Evolutionary conservation across 805 yeast genomes (phyloP).

Genomic region (Nakazawaea sp.): DNA sequence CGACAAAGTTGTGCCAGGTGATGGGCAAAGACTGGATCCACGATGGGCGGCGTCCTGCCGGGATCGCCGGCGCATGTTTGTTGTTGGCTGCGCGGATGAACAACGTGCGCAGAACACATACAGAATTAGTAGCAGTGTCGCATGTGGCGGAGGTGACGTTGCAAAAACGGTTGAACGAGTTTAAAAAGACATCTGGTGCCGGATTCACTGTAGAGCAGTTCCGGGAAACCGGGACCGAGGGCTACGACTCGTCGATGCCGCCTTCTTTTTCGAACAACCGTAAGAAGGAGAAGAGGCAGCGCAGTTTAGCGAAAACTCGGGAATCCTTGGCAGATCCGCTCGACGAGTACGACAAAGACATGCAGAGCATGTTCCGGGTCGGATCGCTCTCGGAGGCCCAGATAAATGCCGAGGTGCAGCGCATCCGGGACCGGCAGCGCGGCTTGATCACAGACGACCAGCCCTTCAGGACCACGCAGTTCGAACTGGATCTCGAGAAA

Average conservation of each 20-base stretch:
- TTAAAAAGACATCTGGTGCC: constrained; percentile 71
- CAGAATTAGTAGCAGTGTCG: constrained; percentile 91
- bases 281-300: constrained; percentile 34
- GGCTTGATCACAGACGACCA: neutral
- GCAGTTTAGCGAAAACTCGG: constrained; percentile 19
- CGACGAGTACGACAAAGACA: constrained; percentile 16
- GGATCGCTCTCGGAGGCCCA: constrained; percentile 39
- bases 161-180: constrained; percentile 85
- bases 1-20: constrained; percentile 76
- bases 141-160: constrained; percentile 93
- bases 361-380: constrained; percentile 35
- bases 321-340: too few relatives aligned
- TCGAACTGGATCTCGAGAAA: constrained; percentile 9
- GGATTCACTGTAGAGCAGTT: constrained; percentile 67
- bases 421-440: constrained; percentile 20
- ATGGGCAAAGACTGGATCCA: constrained; percentile 96
- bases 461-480: neutral
- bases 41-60: constrained; percentile 97
- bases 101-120: constrained; percentile 83
- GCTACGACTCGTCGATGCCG: constrained; percentile 53
- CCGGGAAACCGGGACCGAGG: constrained; percentile 42
- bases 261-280: constrained; percentile 75
- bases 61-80: constrained; percentile 95
- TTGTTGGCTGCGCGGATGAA: constrained; percentile 95
- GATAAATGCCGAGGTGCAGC: constrained; percentile 25